These are phyloP conservation scores for Hanseniaspora valbyensis DNA, from an alignment of 805 yeast genomes.

Conservation along the genomic window DNA sequence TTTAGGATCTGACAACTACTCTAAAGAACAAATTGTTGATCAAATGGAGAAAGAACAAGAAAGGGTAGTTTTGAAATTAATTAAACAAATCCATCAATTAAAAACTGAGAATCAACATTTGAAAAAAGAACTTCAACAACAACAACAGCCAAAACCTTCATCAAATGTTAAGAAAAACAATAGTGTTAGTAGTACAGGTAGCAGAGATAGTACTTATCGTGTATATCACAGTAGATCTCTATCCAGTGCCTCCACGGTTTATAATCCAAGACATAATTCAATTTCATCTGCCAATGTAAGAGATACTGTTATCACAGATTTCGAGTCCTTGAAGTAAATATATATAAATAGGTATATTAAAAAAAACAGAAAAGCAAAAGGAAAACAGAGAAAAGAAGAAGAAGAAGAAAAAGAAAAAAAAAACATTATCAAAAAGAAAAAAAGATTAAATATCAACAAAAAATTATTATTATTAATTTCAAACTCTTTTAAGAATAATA, in stretches of 20 bases:
- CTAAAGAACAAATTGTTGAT: constrained; percentile 40
- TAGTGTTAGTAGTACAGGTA: neutral
- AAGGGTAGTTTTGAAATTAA: constrained; percentile 44
- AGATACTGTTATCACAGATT: constrained; percentile 4
- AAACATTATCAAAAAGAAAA: too few species aligned
- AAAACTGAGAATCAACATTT: constrained; percentile 39
- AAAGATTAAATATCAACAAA: too few species aligned
- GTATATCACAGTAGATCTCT: neutral
- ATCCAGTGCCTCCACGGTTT: constrained; percentile 4
- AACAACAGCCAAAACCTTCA: neutral
- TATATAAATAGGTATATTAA: too few species aligned
- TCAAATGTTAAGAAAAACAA: neutral
- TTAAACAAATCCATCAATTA: constrained; percentile 41
- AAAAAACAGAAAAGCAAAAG: too few species aligned
- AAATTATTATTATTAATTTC: too few species aligned
- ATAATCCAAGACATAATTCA: constrained; percentile 11
- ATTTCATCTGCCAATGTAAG: neutral
- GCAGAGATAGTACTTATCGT: neutral
- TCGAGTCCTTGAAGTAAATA: constrained; percentile 2
- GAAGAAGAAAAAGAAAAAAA: too few species aligned
- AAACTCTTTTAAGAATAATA: too few species aligned
- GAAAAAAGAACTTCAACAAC: constrained; percentile 20
- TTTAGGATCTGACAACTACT: neutral
- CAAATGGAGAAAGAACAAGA: constrained; percentile 57
- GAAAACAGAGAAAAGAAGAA: too few species aligned